A percentile compares a stretch with the other conserved stretches of the same genome.
These are phyloP conservation scores for Exidia glandulosa DNA, from an alignment of 768 basidiomycete genomes.

Conservation along the genomic window DNA sequence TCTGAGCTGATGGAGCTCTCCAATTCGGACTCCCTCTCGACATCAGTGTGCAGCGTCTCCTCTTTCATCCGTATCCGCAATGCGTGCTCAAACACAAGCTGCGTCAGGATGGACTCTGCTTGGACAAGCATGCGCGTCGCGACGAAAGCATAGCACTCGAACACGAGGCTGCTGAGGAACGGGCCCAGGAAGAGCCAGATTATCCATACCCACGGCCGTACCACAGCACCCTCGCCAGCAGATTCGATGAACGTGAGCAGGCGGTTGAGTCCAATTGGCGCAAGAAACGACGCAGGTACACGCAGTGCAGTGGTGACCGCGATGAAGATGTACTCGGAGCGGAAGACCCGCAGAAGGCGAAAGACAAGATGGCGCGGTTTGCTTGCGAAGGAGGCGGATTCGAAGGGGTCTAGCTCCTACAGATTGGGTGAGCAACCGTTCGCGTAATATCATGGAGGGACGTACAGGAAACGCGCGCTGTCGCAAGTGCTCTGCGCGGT, in stretches of 20 bases:
- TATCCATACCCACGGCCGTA: slow-evolving; percentile 45
- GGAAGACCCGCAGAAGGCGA: slow-evolving; percentile 15
- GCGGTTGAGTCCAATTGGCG: slow-evolving; percentile 28
- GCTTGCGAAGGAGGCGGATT: no score
- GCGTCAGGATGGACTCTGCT: slow-evolving; percentile 40
- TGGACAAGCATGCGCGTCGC: slow-evolving; percentile 37
- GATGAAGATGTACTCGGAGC: slow-evolving; percentile 12
- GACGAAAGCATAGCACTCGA: slow-evolving; percentile 32
- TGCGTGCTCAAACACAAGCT: slow-evolving; percentile 44
- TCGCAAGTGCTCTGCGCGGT: background rate
- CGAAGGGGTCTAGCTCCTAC: slow-evolving; percentile 12
- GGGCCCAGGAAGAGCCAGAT: slow-evolving; percentile 23
- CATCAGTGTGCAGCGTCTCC: slow-evolving; percentile 15
- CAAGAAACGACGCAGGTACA: slow-evolving; percentile 21
- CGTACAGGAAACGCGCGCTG: background rate
- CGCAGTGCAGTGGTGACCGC: slow-evolving; percentile 9
- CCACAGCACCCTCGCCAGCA: slow-evolving; percentile 21
- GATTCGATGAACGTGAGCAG: slow-evolving; percentile 29
- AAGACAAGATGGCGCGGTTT: slow-evolving; percentile 19
- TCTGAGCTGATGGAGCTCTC: slow-evolving; percentile 5
- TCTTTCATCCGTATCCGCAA: slow-evolving; percentile 55
- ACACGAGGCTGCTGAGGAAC: slow-evolving; percentile 20
- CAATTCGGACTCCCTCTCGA: slow-evolving; percentile 14
- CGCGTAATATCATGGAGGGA: no score
- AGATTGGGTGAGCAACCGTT: no score